Evolutionary conservation across 306 rosid genomes (phyloP), one percentile per base, ranked within the genome.

Genomic region (Coriaria nepalensis): DNA sequence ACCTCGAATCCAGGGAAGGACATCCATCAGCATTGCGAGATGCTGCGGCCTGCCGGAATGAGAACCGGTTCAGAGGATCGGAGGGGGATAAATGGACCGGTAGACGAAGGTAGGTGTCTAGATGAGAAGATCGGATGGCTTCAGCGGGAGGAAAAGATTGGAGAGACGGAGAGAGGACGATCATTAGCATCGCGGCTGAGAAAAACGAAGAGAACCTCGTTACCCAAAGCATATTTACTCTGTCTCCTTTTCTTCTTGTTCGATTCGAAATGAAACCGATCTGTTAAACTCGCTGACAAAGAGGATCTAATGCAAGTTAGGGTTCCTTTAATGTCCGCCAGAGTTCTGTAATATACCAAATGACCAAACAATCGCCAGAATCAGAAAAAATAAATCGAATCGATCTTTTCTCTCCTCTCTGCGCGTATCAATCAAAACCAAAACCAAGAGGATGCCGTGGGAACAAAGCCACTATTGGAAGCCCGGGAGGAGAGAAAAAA

Each of bases 111-210:
- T 62, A 60, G 15, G 37, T 46, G 4, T 55, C 69, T n/a, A 55
- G 71, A 7, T 64, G 56, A 2, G 80, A 67, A 38, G 86, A 78
- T 45, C 78, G 70, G 52, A 78, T 78, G 9, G 86, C 86, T 50
- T 74, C 81, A 0, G 86, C 86, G 0, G 86, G 86, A 13, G 68
- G 81, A n/a, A 63, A 68, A 0, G 86, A 78, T 47, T 74, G 86
- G 10, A 78, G 66, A 40, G 86, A 75, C 6, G 86, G 86, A 40
- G 76, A 68, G 48, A 78, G 71, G 32, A 78, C 14, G 20, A 78
- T 63, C 66, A 68, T 40, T 6, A 66, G 47, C 81, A 74, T 70
- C 58, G 68, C 81, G 29, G 78, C 78, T n/a, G 78, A 68, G 62
- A 74, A 58, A 55, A 78, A 40, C 40, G 71, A 65, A 2, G 86